Percentiles rank a stretch among this genome's conserved stretches.
phyloP scores from a whole-genome alignment of 2,329 filamentous ascomycete species.

The Arthroderma sp. region DNA sequence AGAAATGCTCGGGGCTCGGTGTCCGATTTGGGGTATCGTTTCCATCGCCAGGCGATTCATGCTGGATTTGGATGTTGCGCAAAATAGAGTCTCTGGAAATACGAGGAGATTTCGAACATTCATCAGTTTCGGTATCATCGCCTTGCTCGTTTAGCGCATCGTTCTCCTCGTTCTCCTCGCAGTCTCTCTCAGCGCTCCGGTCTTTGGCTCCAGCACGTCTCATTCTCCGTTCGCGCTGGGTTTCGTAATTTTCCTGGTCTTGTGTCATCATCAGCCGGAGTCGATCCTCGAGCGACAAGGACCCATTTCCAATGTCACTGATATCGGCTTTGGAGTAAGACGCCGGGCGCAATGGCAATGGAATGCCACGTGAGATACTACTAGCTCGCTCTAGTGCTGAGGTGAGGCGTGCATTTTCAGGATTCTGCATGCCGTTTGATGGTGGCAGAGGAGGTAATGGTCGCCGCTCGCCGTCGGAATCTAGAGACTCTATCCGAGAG shows the following conservation, averaged over 20 bases:
- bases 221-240: constrained; percentile 56
- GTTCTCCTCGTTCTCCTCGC: constrained; percentile 8
- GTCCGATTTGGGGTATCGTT: constrained; percentile 19
- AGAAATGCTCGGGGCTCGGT: constrained; percentile 40
- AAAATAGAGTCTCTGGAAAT: constrained; percentile 93
- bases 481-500: constrained; percentile 56
- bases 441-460: constrained; percentile 77
- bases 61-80: constrained; percentile 55
- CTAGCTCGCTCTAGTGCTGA: constrained; percentile 60
- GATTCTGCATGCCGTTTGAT: constrained; percentile 18
- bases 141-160: constrained; percentile 13
- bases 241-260: constrained; percentile 51
- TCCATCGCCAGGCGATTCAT: constrained; percentile 41
- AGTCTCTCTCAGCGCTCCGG: constrained; percentile 26
- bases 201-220: constrained; percentile 41
- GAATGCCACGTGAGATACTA: constrained; percentile 54
- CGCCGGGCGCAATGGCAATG: constrained; percentile 56
- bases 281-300: constrained; percentile 75
- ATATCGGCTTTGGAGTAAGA: constrained; percentile 63
- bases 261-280: constrained; percentile 75
- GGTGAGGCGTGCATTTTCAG: constrained; percentile 46
- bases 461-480: constrained; percentile 67
- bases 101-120: constrained; percentile 51
- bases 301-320: constrained; percentile 57
- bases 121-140: constrained; percentile 20